Base-by-base conservation (phyloP, 2,329 filamentous ascomycete species). In the Paraphoma sp. region DNA sequence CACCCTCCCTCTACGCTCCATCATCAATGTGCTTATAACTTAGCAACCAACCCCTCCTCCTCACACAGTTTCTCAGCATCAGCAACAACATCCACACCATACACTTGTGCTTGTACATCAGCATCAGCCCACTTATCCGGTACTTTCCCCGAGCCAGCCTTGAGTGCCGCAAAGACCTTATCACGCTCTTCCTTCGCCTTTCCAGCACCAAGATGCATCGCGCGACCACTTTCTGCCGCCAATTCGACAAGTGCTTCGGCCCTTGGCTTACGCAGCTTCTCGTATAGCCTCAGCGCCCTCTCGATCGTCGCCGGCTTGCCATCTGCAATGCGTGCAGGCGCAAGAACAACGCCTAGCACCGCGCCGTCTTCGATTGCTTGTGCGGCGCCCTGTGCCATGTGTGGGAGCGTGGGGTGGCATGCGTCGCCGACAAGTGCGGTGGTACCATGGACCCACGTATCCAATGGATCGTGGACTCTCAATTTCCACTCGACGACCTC, bases 401-500 rank as follows among this genome's bases (percentile, higher is more conserved):
- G 87, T 0, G 87, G 87, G 0, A 88, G 78, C 2, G 86, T 89
- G 0, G 86, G 85, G 70, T 89, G 87, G 65, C 84, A 86, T 1
- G 85, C 83, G 65, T 88, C 86, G 17, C 85, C 85, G 0, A 87
- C 78, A 4, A 88, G 76, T 2, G 83, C 84, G 1, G 80, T 76
- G 10, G 74, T 78, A 10, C 81, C 81, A 38, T 84, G 76, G 0
- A 86, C 79, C 87, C 88, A 90, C 4, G 84, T 87, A 0, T 83
- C 82, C 4, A 90, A 73, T 0, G 86, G 86, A 38, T 84, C 81
- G 67, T 89, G 86, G 4, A 86, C 83, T 28, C 86, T 79, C 44
- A 90, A 76, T 62, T 86, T 87, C 85, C 87, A 90, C 70, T 90
- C 87, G 62, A 86, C 85, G 5, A 90, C 83, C 60, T 87, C 86